A percentile compares a stretch with the other conserved stretches of the same genome.
Conservation (phyloP, 257 asterid genomes). For the Salvia hispanica region DNA sequence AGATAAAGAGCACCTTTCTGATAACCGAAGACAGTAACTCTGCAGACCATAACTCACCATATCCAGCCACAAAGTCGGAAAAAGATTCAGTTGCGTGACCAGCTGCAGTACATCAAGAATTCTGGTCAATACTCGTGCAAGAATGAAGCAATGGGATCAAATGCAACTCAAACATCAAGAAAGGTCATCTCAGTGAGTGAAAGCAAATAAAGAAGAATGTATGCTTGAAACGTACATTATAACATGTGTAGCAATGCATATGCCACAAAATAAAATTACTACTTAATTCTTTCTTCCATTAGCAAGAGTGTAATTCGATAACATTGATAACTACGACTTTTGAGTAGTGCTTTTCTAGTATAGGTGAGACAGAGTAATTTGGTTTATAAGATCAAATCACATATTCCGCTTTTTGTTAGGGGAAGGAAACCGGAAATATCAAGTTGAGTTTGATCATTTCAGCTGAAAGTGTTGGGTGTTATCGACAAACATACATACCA, state of each 20-base stretch:
- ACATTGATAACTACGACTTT: background rate
- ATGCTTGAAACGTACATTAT: background rate
- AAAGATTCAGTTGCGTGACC: conserved; percentile 98
- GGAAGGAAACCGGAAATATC: conserved; percentile 5
- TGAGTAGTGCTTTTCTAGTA: background rate
- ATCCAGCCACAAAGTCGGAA: conserved; percentile 97
- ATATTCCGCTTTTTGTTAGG: background rate
- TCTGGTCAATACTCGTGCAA: conserved; percentile 21
- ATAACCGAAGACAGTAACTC: conserved; percentile 74
- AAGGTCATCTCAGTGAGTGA: conserved; percentile 2
- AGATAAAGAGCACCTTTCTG: conserved; percentile 63
- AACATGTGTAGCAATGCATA: background rate
- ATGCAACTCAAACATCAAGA: conserved; percentile 3
- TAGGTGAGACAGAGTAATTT: background rate
- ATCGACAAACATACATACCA: conserved; percentile 48
- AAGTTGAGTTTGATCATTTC: background rate
- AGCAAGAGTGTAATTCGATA: background rate
- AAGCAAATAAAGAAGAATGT: background rate
- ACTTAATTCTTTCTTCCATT: background rate
- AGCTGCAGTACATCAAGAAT: conserved; percentile 63
- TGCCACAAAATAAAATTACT: conserved; percentile 14
- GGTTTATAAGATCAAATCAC: background rate
- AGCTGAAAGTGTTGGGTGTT: background rate
- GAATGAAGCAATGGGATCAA: conserved; percentile 3
- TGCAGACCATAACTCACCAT: conserved; percentile 98